Evolutionary conservation across 495 filamentous ascomycete genomes (phyloP).

Genomic region (Trichoderma virens): DNA sequence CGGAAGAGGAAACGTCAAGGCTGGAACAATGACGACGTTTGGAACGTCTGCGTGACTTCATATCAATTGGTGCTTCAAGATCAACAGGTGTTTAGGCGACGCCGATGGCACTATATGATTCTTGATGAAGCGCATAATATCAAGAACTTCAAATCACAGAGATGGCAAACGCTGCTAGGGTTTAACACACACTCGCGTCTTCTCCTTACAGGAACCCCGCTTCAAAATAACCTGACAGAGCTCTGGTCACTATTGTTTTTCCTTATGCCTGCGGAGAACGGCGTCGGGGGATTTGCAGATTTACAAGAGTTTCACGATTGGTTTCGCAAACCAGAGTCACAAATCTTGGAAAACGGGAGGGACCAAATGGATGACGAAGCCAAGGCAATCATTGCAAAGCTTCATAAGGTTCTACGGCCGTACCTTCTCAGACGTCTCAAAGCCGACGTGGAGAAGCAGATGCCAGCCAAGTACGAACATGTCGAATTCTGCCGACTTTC

Average conservation of each 20-base stretch:
- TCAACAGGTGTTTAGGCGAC: conserved; percentile 81
- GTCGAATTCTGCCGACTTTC: conserved; percentile 92
- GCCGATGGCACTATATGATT: conserved; percentile 97
- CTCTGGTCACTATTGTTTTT: conserved; percentile 97
- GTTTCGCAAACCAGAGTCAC: conserved; percentile 86
- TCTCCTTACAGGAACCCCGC: conserved; percentile 86
- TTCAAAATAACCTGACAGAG: conserved; percentile 96
- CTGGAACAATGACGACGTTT: conserved; percentile 83
- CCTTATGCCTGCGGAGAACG: conserved; percentile 81
- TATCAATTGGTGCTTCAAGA: conserved; percentile 96
- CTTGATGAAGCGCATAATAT: conserved; percentile 99
- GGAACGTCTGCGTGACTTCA: conserved; percentile 95
- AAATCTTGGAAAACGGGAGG: conserved; percentile 89
- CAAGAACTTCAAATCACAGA: conserved; percentile 96
- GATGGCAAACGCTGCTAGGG: conserved; percentile 90
- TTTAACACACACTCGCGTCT: conserved; percentile 84
- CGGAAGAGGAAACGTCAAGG: conserved; percentile 82
- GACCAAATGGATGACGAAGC: conserved; percentile 91
- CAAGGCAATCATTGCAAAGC: conserved; percentile 75
- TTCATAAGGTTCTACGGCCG: conserved; percentile 87
- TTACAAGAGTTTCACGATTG: conserved; percentile 87
- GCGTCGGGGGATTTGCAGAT: conserved; percentile 81
- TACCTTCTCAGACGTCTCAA: conserved; percentile 90
- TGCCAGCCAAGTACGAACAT: conserved; percentile 96
- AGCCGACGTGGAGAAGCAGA: conserved; percentile 97